phyloP scores from a whole-genome alignment of 805 yeast species.

The Wickerhamiella qilinensis region DNA sequence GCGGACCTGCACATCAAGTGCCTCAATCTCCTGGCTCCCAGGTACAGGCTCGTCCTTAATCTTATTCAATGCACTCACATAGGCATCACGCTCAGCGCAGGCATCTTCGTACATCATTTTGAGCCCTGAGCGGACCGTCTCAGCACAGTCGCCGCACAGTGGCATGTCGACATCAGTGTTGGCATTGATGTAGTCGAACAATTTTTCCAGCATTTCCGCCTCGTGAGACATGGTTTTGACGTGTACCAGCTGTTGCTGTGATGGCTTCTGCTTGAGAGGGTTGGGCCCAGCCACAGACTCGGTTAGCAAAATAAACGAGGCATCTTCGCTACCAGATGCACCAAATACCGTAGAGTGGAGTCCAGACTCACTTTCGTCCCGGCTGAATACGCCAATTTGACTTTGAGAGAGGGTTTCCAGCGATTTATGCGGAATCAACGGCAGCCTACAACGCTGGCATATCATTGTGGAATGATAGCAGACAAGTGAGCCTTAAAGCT shows the following conservation, averaged over 20 bases:
- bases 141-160: constrained; percentile 75
- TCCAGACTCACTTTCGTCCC: constrained; percentile 15
- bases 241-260: not conserved
- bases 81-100: constrained; percentile 63
- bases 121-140: constrained; percentile 43
- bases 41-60: constrained; percentile 41
- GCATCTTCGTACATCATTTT: constrained; percentile 56
- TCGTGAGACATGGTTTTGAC: constrained; percentile 4
- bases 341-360: constrained; percentile 2
- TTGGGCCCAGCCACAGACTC: constrained; percentile 14
- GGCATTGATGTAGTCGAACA: constrained; percentile 56
- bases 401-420: constrained; percentile 35
- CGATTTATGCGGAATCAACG: constrained; percentile 40
- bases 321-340: constrained; percentile 10
- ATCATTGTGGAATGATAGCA: constrained; percentile 14
- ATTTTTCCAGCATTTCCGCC: constrained; percentile 30
- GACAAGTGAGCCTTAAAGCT: too few relatives aligned
- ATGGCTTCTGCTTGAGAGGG: constrained; percentile 8
- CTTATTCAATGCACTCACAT: constrained; percentile 54
- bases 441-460: constrained; percentile 51
- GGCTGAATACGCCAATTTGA: constrained; percentile 37
- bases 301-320: constrained; percentile 14
- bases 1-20: constrained; percentile 31
- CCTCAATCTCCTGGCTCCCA: constrained; percentile 27
- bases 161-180: constrained; percentile 74